phyloP scores from a whole-genome alignment of 2,329 filamentous ascomycete genomes.

The Dothiorella sarmentorum region DNA sequence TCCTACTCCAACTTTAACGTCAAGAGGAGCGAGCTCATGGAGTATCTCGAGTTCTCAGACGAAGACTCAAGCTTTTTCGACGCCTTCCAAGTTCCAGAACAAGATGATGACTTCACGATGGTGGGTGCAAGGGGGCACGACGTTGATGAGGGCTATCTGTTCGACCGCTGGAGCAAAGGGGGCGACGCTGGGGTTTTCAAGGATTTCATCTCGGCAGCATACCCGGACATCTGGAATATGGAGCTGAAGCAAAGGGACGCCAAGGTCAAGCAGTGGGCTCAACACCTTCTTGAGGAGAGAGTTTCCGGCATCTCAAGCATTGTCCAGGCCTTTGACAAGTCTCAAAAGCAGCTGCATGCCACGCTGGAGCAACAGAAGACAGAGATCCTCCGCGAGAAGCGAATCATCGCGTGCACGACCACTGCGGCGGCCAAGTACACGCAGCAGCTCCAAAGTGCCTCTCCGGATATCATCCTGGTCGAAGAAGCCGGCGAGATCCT shows the following conservation, averaged over 20 bases:
- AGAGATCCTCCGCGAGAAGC: conserved; percentile 47
- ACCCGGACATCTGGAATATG: conserved; percentile 53
- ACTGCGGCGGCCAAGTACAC: conserved; percentile 64
- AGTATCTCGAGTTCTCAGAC: conserved; percentile 53
- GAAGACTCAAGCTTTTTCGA: conserved; percentile 52
- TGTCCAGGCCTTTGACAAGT: conserved; percentile 41
- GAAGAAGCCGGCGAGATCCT: conserved; percentile 74
- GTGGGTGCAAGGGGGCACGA: conserved; percentile 48
- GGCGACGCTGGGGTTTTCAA: conserved; percentile 45
- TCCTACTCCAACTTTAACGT: not conserved
- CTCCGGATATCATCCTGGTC: conserved; percentile 60
- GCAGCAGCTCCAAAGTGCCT: conserved; percentile 51
- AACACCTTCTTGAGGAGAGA: conserved; percentile 47
- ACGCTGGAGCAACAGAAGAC: conserved; percentile 28
- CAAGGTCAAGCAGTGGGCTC: conserved; percentile 31
- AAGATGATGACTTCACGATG: conserved; percentile 44
- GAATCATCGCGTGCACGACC: conserved; percentile 68
- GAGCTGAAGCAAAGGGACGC: conserved; percentile 33
- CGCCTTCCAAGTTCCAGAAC: conserved; percentile 53
- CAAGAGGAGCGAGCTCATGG: conserved; percentile 33
- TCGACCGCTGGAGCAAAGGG: conserved; percentile 52
- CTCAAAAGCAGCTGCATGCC: conserved; percentile 30
- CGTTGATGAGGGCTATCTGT: conserved; percentile 50
- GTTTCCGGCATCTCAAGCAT: conserved; percentile 41
- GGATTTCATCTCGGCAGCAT: conserved; percentile 26